These are phyloP conservation scores for Ustilago trichophora DNA, from an alignment of 1,284 basidiomycete genomes.

Conservation along the genomic window DNA sequence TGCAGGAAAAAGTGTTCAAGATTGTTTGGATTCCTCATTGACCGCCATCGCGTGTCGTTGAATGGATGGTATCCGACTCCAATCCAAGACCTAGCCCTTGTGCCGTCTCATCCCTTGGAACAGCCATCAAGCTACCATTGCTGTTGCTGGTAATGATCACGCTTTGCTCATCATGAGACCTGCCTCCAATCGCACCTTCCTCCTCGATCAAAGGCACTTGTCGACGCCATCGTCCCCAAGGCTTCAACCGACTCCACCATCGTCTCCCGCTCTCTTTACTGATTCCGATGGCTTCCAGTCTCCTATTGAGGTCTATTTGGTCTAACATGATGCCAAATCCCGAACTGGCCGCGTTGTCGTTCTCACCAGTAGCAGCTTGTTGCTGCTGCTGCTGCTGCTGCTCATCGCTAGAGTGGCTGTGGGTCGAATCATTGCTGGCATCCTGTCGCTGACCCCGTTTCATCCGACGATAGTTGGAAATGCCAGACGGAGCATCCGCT, in stretches of 20 bases:
- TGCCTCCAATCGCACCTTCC: not conserved
- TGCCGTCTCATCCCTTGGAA: not conserved
- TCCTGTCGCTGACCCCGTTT: not conserved
- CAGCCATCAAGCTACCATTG: slow-evolving; percentile 34
- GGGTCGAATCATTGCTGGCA: slow-evolving; percentile 5
- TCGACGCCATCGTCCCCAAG: slow-evolving; percentile 3
- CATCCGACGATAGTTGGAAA: not conserved
- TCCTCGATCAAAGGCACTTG: not conserved
- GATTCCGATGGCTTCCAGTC: slow-evolving; percentile 19
- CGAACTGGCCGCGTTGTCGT: slow-evolving; percentile 4
- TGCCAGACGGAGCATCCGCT: slow-evolving; percentile 19
- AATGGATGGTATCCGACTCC: too few species aligned
- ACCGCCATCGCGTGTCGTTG: too few species aligned
- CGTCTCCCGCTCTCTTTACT: not conserved
- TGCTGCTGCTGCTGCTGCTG: not conserved
- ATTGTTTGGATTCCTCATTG: too few species aligned
- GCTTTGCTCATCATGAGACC: not conserved
- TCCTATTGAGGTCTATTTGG: slow-evolving; percentile 22
- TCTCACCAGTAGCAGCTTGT: too few species aligned
- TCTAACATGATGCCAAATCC: slow-evolving; percentile 26
- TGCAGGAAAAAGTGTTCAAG: too few species aligned
- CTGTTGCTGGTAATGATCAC: slow-evolving; percentile 24
- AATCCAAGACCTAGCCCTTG: too few species aligned
- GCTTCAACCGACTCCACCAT: slow-evolving; percentile 17
- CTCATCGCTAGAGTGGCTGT: not conserved